Percentiles rank a stretch among this genome's conserved stretches.
These are phyloP conservation scores for Saccharomycopsis amapae DNA, from an alignment of 805 yeast species.

Conservation along the genomic window DNA sequence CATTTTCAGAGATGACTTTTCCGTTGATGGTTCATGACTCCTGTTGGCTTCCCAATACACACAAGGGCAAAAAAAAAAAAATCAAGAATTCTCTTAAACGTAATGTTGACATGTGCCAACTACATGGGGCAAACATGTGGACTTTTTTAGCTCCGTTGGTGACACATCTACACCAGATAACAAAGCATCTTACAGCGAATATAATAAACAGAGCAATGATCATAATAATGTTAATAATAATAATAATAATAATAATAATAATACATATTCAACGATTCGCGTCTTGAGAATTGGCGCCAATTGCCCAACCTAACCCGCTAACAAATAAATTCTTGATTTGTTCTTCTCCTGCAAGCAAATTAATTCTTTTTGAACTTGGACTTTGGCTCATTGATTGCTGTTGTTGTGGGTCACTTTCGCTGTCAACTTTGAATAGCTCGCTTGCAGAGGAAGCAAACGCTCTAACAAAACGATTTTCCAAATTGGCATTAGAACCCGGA, in stretches of 20 bases:
- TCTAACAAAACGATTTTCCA: constrained; percentile 17
- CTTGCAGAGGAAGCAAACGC: constrained; percentile 20
- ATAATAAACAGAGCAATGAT: too few species aligned
- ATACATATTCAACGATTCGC: constrained; percentile 1
- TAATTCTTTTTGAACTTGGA: constrained; percentile 7
- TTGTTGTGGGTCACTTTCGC: not conserved
- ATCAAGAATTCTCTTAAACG: too few species aligned
- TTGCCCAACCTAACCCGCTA: constrained; percentile 57
- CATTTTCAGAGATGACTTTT: too few species aligned
- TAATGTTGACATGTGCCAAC: too few species aligned
- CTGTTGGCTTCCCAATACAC: too few species aligned
- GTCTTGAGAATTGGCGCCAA: constrained; percentile 38
- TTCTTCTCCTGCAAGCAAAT: constrained; percentile 26
- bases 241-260: not conserved
- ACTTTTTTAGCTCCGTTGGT: too few species aligned
- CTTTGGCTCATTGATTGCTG: constrained; percentile 1
- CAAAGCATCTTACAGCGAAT: too few species aligned
- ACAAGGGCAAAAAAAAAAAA: too few species aligned
- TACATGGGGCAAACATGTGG: too few species aligned
- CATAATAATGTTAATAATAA: too few species aligned
- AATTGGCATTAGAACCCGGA: constrained; percentile 1
- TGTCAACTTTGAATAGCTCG: constrained; percentile 17
- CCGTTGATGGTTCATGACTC: too few species aligned
- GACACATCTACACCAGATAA: too few species aligned
- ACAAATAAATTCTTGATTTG: constrained; percentile 45